Base-by-base conservation (phyloP, 805 yeast genomes). In the Vanderwaltozyma verrucispora region DNA sequence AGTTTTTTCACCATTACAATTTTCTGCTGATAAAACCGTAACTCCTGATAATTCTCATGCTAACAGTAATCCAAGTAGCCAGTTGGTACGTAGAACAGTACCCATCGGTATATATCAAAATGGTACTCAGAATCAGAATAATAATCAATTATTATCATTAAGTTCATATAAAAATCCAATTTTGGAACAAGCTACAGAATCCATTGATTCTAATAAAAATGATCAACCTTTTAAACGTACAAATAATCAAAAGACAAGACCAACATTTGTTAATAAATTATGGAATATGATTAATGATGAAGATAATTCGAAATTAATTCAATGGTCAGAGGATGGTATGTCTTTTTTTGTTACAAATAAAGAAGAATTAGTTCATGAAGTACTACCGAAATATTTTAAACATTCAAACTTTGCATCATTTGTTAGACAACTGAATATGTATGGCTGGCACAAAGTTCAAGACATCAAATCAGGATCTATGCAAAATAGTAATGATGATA, bases 381-480 rank as follows among this genome's bases (percentile, higher is more conserved):
- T 92, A 20, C 63, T 92, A 44, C 98, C 99, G 5, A 78, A 79
- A 53, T 92, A 86, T 63, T 92, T 88, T 69, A 92, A 92, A 59
- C 98, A 92, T 62, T 80, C 84, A 43, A 89, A 92, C 57, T 88
- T 92, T 63, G 94, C 97, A 16, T 79, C 92, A 24, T 92, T 92
- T 69, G 97, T 92, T 13, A 75, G 98, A 44, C 98, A 89, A 57
- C 69, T 89, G 51, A 89, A 89, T 62, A 89, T 92, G 98, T 92
- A 92, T 57, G 98, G 98, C 10, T 92, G 96, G 96, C 97, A 88
- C 65, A 92, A 92, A 62, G 92, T 92, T 4, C 98, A 92, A 61
- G 97, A 92, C 60, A 76, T 88, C 17, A 82, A 65, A 40, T 72
- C 81, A 19, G 96, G 94, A 2, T 72, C 88, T 4, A 62, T 77